These are phyloP conservation scores for Pseudogymnoascus destructans DNA, from an alignment of 2,329 filamentous ascomycete genomes.

Conservation along the genomic window DNA sequence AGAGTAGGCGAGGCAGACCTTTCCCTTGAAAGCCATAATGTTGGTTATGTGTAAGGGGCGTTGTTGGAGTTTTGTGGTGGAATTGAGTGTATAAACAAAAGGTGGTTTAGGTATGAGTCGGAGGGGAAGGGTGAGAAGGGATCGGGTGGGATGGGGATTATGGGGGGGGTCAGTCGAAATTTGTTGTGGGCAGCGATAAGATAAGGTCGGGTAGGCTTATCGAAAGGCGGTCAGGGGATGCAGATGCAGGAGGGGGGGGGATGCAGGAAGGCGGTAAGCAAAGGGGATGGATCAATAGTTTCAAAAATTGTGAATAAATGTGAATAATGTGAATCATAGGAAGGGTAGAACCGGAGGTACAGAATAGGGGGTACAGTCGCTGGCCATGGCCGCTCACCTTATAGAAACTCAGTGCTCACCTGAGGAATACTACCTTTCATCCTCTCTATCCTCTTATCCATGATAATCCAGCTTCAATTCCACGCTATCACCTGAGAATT, in stretches of 20 bases:
- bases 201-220: slow-evolving; percentile 8
- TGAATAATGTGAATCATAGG: slow-evolving; percentile 1
- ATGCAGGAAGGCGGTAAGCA: slow-evolving; percentile 6
- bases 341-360: background rate
- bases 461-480: too few relatives aligned
- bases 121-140: slow-evolving; percentile 1
- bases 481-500: background rate
- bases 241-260: background rate
- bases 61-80: slow-evolving; percentile 2
- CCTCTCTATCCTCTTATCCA: background rate
- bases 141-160: slow-evolving; percentile 2
- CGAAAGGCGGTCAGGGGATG: slow-evolving; percentile 5
- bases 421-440: background rate
- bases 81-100: slow-evolving; percentile 6
- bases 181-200: slow-evolving; percentile 8
- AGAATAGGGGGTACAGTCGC: background rate
- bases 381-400: background rate
- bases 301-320: background rate
- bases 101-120: slow-evolving; percentile 5
- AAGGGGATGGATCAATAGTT: slow-evolving; percentile 4
- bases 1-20: slow-evolving; percentile 32
- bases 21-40: slow-evolving; percentile 9
- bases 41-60: background rate
- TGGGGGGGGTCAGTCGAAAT: slow-evolving; percentile 5
- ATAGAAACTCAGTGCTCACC: background rate